Conservation (phyloP, 352 stramenopile genomes). For the Phytophthora lateralis region DNA sequence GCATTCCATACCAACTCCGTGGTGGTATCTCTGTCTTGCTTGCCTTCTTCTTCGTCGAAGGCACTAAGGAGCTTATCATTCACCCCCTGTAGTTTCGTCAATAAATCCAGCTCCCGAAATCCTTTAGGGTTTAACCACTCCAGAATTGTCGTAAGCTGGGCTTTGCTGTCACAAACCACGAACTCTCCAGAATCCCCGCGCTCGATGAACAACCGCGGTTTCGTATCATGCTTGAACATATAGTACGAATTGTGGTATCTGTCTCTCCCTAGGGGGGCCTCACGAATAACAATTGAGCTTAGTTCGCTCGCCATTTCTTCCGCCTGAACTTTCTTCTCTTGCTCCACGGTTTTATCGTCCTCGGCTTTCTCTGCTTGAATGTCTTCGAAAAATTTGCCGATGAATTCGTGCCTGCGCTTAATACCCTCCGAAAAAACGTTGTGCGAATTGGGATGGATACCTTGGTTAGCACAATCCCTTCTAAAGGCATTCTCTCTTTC, state of each 20-base stretch:
- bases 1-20: constrained; percentile 31
- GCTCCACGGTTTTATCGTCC: constrained; percentile 56
- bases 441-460: constrained; percentile 71
- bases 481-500: constrained; percentile 69
- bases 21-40: constrained; percentile 20
- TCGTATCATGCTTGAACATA: constrained; percentile 73
- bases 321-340: constrained; percentile 53
- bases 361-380: constrained; percentile 52
- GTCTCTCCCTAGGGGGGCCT: constrained; percentile 71
- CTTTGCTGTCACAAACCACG: constrained; percentile 45
- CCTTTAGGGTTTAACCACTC: constrained; percentile 82
- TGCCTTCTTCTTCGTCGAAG: constrained; percentile 30
- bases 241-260: constrained; percentile 83
- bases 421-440: constrained; percentile 69
- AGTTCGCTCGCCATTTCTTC: constrained; percentile 48
- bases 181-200: constrained; percentile 69
- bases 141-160: constrained; percentile 52
- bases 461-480: constrained; percentile 58
- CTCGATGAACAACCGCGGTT: constrained; percentile 70
- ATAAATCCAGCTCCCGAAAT: constrained; percentile 63
- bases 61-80: constrained; percentile 44
- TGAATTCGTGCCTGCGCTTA: constrained; percentile 66
- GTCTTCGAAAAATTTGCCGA: constrained; percentile 70
- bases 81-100: constrained; percentile 56
- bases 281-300: constrained; percentile 64